phyloP scores from a whole-genome alignment of 202 grass and related monocot genomes.

The Eragrostis tef region DNA sequence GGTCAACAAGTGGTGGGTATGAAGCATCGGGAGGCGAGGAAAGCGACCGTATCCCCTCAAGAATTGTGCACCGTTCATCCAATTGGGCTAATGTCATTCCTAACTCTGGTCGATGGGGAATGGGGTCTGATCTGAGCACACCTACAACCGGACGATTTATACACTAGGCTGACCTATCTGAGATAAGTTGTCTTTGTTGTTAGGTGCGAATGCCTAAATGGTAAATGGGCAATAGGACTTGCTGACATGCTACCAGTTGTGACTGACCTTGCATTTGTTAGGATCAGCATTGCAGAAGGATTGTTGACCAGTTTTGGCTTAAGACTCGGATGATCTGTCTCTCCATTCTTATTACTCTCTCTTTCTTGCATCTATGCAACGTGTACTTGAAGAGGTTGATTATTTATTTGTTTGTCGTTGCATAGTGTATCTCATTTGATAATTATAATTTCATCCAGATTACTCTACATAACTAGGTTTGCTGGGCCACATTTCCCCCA shows the following conservation, averaged over 20 bases:
- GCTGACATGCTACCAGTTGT: not conserved
- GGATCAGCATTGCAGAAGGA: not conserved
- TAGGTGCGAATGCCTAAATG: not conserved
- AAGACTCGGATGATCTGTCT: not conserved
- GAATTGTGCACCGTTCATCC: slow-evolving; percentile 75
- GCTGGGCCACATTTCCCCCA: not conserved
- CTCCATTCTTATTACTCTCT: not conserved
- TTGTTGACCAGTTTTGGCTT: not conserved
- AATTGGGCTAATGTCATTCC: slow-evolving; percentile 69
- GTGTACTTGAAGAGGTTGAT: not conserved
- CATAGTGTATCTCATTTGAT: not conserved
- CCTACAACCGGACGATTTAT: slow-evolving; percentile 22
- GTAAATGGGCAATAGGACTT: not conserved
- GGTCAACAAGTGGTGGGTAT: slow-evolving; percentile 71
- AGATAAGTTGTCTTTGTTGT: not conserved
- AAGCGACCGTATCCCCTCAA: slow-evolving; percentile 69
- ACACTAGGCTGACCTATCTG: slow-evolving; percentile 25
- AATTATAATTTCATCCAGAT: not conserved
- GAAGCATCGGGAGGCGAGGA: slow-evolving; percentile 82
- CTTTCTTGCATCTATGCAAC: not conserved
- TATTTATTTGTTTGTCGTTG: not conserved
- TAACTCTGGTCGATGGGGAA: slow-evolving; percentile 34
- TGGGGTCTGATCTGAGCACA: slow-evolving; percentile 12
- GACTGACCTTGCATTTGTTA: not conserved
- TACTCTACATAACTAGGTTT: not conserved